A percentile compares a stretch with the other conserved stretches of the same genome.
Evolutionary conservation across 1,284 basidiomycete genomes (phyloP).

Genomic region (Athelia sp.): DNA sequence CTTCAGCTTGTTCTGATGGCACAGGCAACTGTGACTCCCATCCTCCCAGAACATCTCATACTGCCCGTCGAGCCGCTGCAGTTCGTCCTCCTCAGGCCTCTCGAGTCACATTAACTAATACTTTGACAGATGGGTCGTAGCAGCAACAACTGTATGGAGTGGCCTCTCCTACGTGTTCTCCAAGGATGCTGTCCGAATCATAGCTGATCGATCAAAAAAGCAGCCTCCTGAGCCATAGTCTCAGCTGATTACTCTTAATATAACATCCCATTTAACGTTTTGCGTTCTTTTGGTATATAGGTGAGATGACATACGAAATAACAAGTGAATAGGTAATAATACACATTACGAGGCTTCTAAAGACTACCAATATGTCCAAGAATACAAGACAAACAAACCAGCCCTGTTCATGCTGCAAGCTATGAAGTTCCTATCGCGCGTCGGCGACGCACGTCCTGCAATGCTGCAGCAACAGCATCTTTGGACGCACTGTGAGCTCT

Average conservation of each 20-base stretch:
- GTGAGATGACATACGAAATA: background rate
- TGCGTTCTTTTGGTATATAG: too few relatives aligned
- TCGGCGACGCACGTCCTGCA: constrained; percentile 64
- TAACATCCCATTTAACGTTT: too few relatives aligned
- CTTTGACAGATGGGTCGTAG: constrained; percentile 70
- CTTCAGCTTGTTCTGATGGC: constrained; percentile 92
- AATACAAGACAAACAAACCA: constrained; percentile 8
- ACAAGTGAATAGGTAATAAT: constrained; percentile 10
- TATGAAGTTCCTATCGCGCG: constrained; percentile 27
- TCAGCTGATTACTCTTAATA: background rate
- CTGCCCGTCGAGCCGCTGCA: constrained; percentile 47
- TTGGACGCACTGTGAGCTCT: constrained; percentile 54
- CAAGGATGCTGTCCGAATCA: constrained; percentile 61
- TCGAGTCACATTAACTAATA: background rate
- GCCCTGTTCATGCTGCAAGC: constrained; percentile 3
- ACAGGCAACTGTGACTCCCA: constrained; percentile 77
- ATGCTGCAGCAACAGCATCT: constrained; percentile 55
- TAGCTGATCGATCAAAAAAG: constrained; percentile 31
- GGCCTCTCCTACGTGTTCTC: constrained; percentile 86
- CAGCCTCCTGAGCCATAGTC: constrained; percentile 17
- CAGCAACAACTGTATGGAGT: constrained; percentile 87
- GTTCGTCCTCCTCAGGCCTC: constrained; percentile 23
- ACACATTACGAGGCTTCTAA: constrained; percentile 14
- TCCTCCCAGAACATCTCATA: constrained; percentile 62
- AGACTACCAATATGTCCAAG: constrained; percentile 8